These are phyloP conservation scores for Arabidopsis suecica DNA, from an alignment of 345 rosid species.

Conservation along the genomic window DNA sequence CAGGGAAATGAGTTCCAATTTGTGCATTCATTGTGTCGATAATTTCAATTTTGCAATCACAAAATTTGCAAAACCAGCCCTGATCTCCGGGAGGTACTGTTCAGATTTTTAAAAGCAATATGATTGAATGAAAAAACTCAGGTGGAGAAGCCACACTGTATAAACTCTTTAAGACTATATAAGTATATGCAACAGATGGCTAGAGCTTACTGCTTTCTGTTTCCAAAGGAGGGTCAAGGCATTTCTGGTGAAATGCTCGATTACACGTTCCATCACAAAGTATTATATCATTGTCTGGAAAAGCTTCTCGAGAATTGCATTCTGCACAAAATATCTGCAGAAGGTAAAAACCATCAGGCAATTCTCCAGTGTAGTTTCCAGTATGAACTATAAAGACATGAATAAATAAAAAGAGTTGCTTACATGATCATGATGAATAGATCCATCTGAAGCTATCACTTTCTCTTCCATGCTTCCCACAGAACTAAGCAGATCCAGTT, in stretches of 20 bases:
- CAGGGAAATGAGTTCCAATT: constrained; percentile 75
- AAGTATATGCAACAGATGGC: constrained; percentile 12
- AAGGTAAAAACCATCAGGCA: constrained; percentile 29
- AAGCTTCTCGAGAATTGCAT: constrained; percentile 87
- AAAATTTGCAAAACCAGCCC: constrained; percentile 95
- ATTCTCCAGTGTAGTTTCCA: neutral
- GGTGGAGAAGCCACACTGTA: constrained; percentile 21
- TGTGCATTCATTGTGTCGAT: constrained; percentile 93
- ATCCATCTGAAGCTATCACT: constrained; percentile 92
- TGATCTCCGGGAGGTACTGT: constrained; percentile 98
- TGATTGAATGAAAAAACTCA: constrained; percentile 10
- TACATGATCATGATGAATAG: constrained; percentile 95
- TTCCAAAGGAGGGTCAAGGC: constrained; percentile 91
- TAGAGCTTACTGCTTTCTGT: constrained; percentile 74
- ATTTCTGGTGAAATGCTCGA: constrained; percentile 92
- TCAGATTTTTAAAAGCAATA: constrained; percentile 38
- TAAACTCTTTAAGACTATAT: constrained; percentile 7
- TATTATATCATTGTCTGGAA: constrained; percentile 84
- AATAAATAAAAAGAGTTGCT: constrained; percentile 16
- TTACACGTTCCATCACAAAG: constrained; percentile 98
- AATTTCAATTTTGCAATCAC: constrained; percentile 91
- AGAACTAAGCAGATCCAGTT: constrained; percentile 80
- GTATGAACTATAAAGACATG: neutral
- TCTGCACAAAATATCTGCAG: constrained; percentile 90
- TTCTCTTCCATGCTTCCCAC: constrained; percentile 85